Conservation (phyloP, 1,284 basidiomycete genomes). For the Chalciporus sp. region DNA sequence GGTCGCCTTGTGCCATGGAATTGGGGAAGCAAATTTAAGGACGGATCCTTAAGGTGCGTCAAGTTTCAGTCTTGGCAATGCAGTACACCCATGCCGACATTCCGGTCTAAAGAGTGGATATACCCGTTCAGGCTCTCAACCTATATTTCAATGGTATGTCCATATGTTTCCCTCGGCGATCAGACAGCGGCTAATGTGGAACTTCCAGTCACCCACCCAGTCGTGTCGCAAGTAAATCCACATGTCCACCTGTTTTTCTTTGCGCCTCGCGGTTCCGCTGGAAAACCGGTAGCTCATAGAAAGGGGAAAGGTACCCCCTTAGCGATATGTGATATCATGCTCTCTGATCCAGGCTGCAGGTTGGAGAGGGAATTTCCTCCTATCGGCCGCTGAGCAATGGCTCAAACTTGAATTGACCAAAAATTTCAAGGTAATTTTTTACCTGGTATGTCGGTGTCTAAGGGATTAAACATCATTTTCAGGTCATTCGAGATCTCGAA, state of each 20-base stretch:
- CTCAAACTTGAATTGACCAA: slow-evolving; percentile 93
- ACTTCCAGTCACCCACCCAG: slow-evolving; percentile 83
- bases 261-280: slow-evolving; percentile 90
- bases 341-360: slow-evolving; percentile 44
- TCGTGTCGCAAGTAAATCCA: slow-evolving; percentile 96
- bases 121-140: slow-evolving; percentile 90
- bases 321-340: neutral
- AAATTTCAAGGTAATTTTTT: slow-evolving; percentile 76
- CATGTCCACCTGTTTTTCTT: slow-evolving; percentile 99
- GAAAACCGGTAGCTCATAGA: slow-evolving; percentile 89
- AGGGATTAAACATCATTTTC: slow-evolving; percentile 1
- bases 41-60: slow-evolving; percentile 79
- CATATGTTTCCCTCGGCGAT: neutral
- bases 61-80: too few relatives aligned
- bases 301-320: slow-evolving; percentile 77
- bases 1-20: slow-evolving; percentile 91
- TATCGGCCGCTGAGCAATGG: slow-evolving; percentile 92
- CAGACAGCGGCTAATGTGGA: slow-evolving; percentile 1
- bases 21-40: slow-evolving; percentile 91
- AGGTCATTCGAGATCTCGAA: slow-evolving; percentile 92
- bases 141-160: slow-evolving; percentile 83
- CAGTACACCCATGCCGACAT: slow-evolving; percentile 1
- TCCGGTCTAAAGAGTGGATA: slow-evolving; percentile 72
- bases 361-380: slow-evolving; percentile 94
- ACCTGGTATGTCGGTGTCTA: neutral